These are phyloP conservation scores for Microcyclospora tardicrescens DNA, from an alignment of 2,329 filamentous ascomycete genomes.

Conservation along the genomic window DNA sequence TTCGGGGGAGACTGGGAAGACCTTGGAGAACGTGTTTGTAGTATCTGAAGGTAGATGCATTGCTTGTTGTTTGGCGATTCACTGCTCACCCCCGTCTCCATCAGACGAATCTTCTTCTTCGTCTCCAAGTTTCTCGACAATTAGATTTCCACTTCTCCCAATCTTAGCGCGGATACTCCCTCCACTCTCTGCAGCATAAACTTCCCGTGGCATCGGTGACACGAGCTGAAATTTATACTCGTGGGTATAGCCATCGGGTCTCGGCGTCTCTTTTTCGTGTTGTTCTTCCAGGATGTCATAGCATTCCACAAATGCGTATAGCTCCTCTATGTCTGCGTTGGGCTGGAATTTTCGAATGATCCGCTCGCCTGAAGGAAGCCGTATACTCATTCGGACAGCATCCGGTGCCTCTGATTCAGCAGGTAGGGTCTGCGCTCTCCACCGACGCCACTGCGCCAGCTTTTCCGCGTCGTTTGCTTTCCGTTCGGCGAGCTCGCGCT, in stretches of 20 bases:
- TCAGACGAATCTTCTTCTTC: slow-evolving; percentile 35
- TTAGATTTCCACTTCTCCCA: slow-evolving; percentile 72
- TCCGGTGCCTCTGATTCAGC: slow-evolving; percentile 58
- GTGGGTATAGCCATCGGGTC: slow-evolving; percentile 62
- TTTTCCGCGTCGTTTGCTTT: slow-evolving; percentile 45
- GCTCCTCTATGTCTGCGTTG: slow-evolving; percentile 64
- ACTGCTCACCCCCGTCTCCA: no score
- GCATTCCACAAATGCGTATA: slow-evolving; percentile 95
- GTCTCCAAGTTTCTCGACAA: slow-evolving; percentile 59
- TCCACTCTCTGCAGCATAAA: slow-evolving; percentile 56
- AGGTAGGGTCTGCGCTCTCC: slow-evolving; percentile 57
- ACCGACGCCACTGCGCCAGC: slow-evolving; percentile 60
- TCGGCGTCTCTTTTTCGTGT: slow-evolving; percentile 26
- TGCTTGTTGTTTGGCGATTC: no score
- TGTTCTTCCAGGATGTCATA: slow-evolving; percentile 46
- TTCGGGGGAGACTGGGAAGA: no score
- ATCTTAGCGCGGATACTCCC: slow-evolving; percentile 59
- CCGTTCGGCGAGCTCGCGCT: slow-evolving; percentile 49
- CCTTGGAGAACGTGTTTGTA: no score
- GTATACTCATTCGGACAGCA: slow-evolving; percentile 56
- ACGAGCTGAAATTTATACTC: slow-evolving; percentile 76
- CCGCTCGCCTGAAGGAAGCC: slow-evolving; percentile 53
- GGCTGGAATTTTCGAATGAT: slow-evolving; percentile 63
- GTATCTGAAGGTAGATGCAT: no score
- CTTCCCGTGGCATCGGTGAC: slow-evolving; percentile 69